Percentiles rank a stretch among this genome's conserved stretches.
Evolutionary conservation across 352 stramenopile genomes (phyloP).

Genomic region (Chrysophaeum taylorii): DNA sequence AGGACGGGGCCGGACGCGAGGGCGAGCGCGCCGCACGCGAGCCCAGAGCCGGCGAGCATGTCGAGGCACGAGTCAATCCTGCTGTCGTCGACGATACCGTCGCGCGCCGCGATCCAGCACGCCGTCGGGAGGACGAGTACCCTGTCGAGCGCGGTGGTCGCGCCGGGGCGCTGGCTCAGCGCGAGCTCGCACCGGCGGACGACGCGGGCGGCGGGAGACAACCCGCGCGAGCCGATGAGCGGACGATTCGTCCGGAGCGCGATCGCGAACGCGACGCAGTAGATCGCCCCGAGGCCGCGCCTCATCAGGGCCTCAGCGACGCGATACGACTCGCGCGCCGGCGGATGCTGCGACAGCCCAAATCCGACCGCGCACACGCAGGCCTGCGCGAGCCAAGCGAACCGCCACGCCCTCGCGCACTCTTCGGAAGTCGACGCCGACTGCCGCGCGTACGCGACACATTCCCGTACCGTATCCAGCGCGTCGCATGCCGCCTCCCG

Average conservation of each 20-base stretch:
- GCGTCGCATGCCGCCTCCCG: no score
- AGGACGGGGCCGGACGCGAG: conserved; percentile 29
- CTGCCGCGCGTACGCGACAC: no score
- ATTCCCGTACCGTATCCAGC: no score
- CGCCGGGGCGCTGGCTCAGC: no score
- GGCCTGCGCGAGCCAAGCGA: no score
- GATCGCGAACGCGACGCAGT: conserved; percentile 45
- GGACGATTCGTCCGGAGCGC: conserved; percentile 39
- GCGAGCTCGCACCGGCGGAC: conserved; percentile 7
- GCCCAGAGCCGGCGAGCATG: conserved; percentile 15
- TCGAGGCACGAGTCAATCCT: conserved; percentile 17
- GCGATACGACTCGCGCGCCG: no score
- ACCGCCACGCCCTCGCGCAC: no score
- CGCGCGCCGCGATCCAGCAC: conserved; percentile 30
- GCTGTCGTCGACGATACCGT: conserved; percentile 15
- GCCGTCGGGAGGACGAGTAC: no score
- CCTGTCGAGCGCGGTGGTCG: no score
- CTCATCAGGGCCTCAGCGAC: neutral
- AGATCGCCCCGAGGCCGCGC: conserved; percentile 25
- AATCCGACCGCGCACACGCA: no score
- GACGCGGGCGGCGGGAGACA: conserved; percentile 25
- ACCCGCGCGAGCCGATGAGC: conserved; percentile 38
- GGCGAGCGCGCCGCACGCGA: conserved; percentile 16
- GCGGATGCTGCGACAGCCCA: no score
- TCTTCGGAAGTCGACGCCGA: no score